Evolutionary conservation across 2,329 filamentous ascomycete species (phyloP).

Genomic region (Pseudogymnoascus destructans): DNA sequence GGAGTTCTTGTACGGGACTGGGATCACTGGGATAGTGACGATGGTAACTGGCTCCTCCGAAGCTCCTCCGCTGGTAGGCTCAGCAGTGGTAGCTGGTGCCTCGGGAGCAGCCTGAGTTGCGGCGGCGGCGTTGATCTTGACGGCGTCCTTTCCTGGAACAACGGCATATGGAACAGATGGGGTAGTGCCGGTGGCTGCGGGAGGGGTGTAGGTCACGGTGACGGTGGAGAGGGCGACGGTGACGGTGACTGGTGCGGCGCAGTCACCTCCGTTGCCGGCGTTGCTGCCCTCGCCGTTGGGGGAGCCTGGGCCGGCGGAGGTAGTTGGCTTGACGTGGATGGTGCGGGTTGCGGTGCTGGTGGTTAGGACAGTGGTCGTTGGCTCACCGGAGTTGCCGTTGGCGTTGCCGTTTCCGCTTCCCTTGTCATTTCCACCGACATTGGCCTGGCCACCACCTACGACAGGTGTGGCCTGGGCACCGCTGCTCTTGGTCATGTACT

Average conservation of each 20-base stretch:
- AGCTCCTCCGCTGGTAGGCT: not conserved
- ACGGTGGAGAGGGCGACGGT: conserved; percentile 8
- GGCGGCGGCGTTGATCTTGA: not conserved
- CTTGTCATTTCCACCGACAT: conserved; percentile 1
- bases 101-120: not conserved
- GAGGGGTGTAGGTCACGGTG: conserved; percentile 3
- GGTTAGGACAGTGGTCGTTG: not conserved
- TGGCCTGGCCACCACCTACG: not conserved
- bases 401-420: not conserved
- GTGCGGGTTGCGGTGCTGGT: conserved; percentile 1
- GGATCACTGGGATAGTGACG: not conserved
- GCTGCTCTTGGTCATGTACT: not conserved
- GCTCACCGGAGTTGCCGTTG: not conserved
- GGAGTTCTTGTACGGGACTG: conserved; percentile 1
- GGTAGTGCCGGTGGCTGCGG: not conserved
- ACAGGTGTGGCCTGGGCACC: not conserved
- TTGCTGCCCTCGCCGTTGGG: not conserved
- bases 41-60: not conserved
- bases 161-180: not conserved
- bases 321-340: not conserved
- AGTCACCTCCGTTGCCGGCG: not conserved
- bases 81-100: not conserved
- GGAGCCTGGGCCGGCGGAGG: not conserved
- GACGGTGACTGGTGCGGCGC: not conserved
- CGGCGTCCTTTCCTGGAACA: not conserved